Evolutionary conservation across 2,329 filamentous ascomycete genomes (phyloP).

Genomic region (Diaporthe sp.): DNA sequence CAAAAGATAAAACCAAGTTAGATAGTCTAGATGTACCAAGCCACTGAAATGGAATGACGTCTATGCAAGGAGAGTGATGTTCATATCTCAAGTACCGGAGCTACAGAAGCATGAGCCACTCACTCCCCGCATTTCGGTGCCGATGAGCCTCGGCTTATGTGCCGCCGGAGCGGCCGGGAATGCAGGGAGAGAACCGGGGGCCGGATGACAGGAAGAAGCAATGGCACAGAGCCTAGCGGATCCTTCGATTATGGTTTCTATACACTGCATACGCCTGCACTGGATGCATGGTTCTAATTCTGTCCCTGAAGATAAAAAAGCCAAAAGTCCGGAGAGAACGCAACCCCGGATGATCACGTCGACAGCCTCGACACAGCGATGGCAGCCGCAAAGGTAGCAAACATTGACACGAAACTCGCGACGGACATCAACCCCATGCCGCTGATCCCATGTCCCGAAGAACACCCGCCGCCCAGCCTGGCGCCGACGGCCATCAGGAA

Average conservation of each 20-base stretch:
- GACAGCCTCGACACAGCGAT: conserved; percentile 21
- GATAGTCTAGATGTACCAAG: too few relatives aligned
- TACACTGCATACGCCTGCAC: not conserved
- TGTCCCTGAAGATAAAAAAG: not conserved
- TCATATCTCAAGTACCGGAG: not conserved
- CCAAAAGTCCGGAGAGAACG: not conserved
- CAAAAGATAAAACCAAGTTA: not conserved
- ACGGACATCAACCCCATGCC: conserved; percentile 74
- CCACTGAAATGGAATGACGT: conserved; percentile 8
- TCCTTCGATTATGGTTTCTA: not conserved
- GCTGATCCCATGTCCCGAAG: conserved; percentile 77
- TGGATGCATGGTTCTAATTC: not conserved
- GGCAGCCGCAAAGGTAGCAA: conserved; percentile 63
- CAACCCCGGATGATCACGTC: not conserved
- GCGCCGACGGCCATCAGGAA: conserved; percentile 71
- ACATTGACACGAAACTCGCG: conserved; percentile 74
- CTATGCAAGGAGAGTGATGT: not conserved
- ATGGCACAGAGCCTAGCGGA: not conserved
- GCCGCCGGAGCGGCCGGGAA: not conserved
- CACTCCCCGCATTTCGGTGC: conserved; percentile 29
- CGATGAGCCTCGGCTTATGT: conserved; percentile 27
- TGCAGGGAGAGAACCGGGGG: not conserved
- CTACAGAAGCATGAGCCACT: not conserved
- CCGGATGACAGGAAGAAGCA: conserved; percentile 1
- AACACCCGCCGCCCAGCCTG: conserved; percentile 75